phyloP scores from a whole-genome alignment of 2,329 filamentous ascomycete genomes.

The Monilinia fructigena region DNA sequence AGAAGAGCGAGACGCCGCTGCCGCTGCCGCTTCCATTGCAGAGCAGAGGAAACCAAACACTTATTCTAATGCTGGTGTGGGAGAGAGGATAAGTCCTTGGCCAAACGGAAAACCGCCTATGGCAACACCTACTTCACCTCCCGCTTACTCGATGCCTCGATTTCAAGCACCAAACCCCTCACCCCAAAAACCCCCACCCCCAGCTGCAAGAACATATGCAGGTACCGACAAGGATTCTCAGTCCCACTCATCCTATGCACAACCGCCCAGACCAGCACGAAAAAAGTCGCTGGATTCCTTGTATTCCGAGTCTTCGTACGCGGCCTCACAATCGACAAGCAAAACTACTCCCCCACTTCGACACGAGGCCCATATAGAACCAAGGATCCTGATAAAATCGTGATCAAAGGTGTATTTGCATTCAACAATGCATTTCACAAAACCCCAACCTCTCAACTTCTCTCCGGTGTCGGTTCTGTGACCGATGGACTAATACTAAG shows the following conservation, averaged over 20 bases:
- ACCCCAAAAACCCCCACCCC: conserved; percentile 46
- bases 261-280: conserved; percentile 53
- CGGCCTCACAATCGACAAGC: conserved; percentile 78
- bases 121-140: conserved; percentile 34
- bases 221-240: conserved; percentile 62
- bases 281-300: conserved; percentile 67
- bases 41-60: conserved; percentile 41
- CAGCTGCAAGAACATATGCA: conserved; percentile 57
- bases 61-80: conserved; percentile 65
- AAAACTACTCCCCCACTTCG: conserved; percentile 78
- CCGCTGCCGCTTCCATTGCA: conserved; percentile 8
- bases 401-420: conserved; percentile 87
- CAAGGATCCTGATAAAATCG: conserved; percentile 91
- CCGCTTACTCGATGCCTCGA: conserved; percentile 40
- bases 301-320: conserved; percentile 83
- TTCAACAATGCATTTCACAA: conserved; percentile 88
- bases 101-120: conserved; percentile 57
- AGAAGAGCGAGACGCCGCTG: no score
- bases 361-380: conserved; percentile 78
- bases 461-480: conserved; percentile 79
- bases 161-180: conserved; percentile 40
- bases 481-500: conserved; percentile 90
- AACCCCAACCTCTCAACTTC: conserved; percentile 85
- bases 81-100: conserved; percentile 70
- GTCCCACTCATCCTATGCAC: conserved; percentile 77